phyloP scores from a whole-genome alignment of 306 rosid species.

The Gastrolobium bilobum region DNA sequence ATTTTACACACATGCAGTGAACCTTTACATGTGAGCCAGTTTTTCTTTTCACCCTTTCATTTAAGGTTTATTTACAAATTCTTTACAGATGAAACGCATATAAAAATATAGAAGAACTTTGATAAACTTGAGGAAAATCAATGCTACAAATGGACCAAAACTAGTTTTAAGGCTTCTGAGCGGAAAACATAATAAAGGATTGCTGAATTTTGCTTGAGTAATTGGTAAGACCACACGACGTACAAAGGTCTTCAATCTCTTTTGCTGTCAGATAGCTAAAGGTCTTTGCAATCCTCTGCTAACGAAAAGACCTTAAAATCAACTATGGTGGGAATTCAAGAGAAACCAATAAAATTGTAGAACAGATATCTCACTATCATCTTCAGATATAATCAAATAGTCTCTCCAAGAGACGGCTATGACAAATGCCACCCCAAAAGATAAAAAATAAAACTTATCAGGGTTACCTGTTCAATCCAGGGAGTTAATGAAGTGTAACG shows the following conservation, averaged over 20 bases:
- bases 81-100: conserved; percentile 6
- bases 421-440: conserved; percentile 12
- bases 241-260: conserved; percentile 74
- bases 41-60: conserved; percentile 40
- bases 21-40: conserved; percentile 43
- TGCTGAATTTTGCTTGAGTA: conserved; percentile 71
- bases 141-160: conserved; percentile 48
- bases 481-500: conserved; percentile 69
- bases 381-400: not conserved
- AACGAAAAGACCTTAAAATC: conserved; percentile 19
- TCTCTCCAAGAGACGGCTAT: not conserved
- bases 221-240: conserved; percentile 73
- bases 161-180: conserved; percentile 69
- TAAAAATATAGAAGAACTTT: conserved; percentile 29
- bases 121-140: conserved; percentile 27
- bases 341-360: conserved; percentile 38
- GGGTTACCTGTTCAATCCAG: conserved; percentile 56
- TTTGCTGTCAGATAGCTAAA: conserved; percentile 60
- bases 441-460: not conserved
- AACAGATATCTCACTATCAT: not conserved
- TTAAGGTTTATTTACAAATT: conserved; percentile 28
- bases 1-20: conserved; percentile 7
- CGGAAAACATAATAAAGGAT: conserved; percentile 79
- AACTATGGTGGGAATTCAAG: conserved; percentile 14
- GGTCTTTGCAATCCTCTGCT: conserved; percentile 58